These are phyloP conservation scores for Candida michaelii DNA, from an alignment of 805 yeast genomes.

Conservation along the genomic window DNA sequence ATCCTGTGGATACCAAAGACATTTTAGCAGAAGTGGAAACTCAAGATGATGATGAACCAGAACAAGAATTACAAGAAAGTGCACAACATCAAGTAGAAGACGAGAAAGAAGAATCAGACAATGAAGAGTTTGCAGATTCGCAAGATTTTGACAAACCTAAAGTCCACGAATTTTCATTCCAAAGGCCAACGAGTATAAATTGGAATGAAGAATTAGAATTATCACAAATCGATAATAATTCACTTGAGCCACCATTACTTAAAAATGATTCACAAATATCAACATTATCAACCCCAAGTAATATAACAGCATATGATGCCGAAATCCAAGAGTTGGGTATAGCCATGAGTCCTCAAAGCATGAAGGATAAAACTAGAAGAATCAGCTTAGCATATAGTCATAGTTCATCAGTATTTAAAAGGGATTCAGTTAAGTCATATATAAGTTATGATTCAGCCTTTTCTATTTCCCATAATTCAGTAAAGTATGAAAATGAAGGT, in stretches of 20 bases:
- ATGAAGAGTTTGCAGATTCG: constrained; percentile 3
- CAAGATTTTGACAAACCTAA: constrained; percentile 9
- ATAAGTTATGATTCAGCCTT: constrained; percentile 60
- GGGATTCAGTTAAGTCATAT: constrained; percentile 49
- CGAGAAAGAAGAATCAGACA: background rate
- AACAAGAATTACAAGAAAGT: background rate
- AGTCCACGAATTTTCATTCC: constrained; percentile 32
- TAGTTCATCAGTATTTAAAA: constrained; percentile 34
- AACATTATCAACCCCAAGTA: constrained; percentile 33
- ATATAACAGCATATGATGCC: constrained; percentile 38
- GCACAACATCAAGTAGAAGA: background rate
- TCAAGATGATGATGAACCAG: background rate
- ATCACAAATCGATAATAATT: constrained; percentile 10
- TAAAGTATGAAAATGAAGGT: constrained; percentile 10
- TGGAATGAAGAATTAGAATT: constrained; percentile 41
- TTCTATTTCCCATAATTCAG: constrained; percentile 28
- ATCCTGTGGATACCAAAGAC: constrained; percentile 9
- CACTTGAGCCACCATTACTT: constrained; percentile 11
- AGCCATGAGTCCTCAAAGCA: constrained; percentile 39
- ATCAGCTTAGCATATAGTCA: constrained; percentile 32
- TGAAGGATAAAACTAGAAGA: constrained; percentile 20
- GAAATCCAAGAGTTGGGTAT: constrained; percentile 45
- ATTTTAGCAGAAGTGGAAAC: background rate
- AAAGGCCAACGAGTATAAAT: constrained; percentile 39
- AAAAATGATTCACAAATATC: constrained; percentile 13